A percentile compares a stretch with the other conserved stretches of the same genome.
phyloP scores from a whole-genome alignment of 2,329 filamentous ascomycete species.

The Epichloe gansuensis region DNA sequence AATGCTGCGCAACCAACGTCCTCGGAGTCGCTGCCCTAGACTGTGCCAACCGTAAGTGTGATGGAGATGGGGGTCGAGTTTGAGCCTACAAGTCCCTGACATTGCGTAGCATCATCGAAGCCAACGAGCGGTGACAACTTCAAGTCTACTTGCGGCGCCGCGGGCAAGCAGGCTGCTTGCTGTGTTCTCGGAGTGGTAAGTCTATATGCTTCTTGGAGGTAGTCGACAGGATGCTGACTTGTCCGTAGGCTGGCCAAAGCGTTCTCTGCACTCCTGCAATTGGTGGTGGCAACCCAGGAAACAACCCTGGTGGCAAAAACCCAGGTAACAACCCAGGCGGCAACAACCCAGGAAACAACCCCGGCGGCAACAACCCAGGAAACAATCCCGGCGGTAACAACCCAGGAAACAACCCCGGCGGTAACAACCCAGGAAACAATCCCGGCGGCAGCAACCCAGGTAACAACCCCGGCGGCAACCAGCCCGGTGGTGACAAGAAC shows the following conservation, averaged over 20 bases:
- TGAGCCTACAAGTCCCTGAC: not conserved
- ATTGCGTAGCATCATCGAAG: not conserved
- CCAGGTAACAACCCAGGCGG: not conserved
- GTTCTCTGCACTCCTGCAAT: not conserved
- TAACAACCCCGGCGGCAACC: not conserved
- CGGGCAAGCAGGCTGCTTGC: constrained; percentile 4
- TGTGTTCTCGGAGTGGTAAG: constrained; percentile 8
- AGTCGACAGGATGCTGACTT: not conserved
- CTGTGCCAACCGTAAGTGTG: constrained; percentile 19
- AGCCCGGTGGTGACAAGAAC: not conserved
- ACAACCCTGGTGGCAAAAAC: not conserved
- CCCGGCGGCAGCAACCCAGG: not conserved
- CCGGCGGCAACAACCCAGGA: not conserved
- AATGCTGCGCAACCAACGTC: constrained; percentile 37
- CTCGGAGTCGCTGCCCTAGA: constrained; percentile 34
- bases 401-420: not conserved
- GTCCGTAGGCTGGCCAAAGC: not conserved
- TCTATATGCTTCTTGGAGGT: not conserved
- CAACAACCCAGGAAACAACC: not conserved
- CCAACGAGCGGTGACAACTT: constrained; percentile 4
- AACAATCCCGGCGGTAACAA: not conserved
- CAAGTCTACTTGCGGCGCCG: constrained; percentile 1
- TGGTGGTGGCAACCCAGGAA: not conserved
- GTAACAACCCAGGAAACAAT: not conserved
- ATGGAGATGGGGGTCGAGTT: not conserved